Evolutionary conservation across 2,329 filamentous ascomycete species (phyloP).

Genomic region (Zymoseptoria tritici): DNA sequence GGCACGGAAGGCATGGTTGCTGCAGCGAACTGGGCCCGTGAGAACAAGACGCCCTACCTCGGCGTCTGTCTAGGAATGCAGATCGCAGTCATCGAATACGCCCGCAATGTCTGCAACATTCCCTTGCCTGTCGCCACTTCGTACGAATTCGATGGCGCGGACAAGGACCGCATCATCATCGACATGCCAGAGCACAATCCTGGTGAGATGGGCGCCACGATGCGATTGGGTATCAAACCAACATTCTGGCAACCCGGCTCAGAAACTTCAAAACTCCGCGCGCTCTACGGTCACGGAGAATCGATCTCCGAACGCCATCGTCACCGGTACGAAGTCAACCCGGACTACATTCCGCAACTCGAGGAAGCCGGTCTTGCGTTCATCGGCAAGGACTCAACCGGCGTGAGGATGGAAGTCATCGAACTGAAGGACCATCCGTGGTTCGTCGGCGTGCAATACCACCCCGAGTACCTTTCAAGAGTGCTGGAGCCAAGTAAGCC

Average conservation of each 20-base stretch:
- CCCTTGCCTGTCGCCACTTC: slow-evolving; percentile 44
- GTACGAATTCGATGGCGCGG: slow-evolving; percentile 50
- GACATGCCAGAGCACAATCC: slow-evolving; percentile 87
- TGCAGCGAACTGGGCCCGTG: slow-evolving; percentile 78
- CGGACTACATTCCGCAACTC: slow-evolving; percentile 62
- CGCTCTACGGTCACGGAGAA: slow-evolving; percentile 56
- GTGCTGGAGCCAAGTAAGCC: slow-evolving; percentile 67
- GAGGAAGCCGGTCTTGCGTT: slow-evolving; percentile 64
- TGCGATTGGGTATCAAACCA: slow-evolving; percentile 71
- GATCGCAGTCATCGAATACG: slow-evolving; percentile 82
- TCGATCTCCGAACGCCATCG: slow-evolving; percentile 65
- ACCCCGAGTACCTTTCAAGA: slow-evolving; percentile 75
- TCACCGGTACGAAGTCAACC: slow-evolving; percentile 88
- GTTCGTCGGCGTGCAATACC: slow-evolving; percentile 81
- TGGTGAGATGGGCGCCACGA: slow-evolving; percentile 73
- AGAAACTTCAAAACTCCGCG: slow-evolving; percentile 71
- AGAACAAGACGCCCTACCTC: slow-evolving; percentile 71
- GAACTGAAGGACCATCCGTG: slow-evolving; percentile 78
- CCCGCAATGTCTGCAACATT: slow-evolving; percentile 65
- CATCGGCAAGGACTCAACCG: slow-evolving; percentile 70
- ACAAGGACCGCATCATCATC: slow-evolving; percentile 66
- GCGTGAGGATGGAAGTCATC: slow-evolving; percentile 73
- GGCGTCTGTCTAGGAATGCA: slow-evolving; percentile 93
- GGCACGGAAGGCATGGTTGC: slow-evolving; percentile 87
- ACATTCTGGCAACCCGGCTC: slow-evolving; percentile 67